A percentile compares a stretch with the other conserved stretches of the same genome.
These are phyloP conservation scores for Collybiopsis confluens DNA, from an alignment of 768 basidiomycete genomes.

Conservation along the genomic window DNA sequence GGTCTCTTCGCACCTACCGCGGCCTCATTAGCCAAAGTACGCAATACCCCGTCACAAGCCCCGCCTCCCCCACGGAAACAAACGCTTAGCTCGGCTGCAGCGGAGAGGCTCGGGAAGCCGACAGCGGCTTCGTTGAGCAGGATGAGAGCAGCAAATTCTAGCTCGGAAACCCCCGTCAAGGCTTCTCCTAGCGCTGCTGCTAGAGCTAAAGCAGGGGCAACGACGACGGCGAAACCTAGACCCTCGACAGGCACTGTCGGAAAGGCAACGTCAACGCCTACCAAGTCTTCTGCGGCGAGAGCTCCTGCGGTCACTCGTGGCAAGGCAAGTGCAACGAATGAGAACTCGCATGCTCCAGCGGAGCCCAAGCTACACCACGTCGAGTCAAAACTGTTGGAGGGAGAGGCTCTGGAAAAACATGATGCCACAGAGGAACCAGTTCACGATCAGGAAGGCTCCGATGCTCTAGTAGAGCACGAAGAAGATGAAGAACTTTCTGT, in stretches of 20 bases:
- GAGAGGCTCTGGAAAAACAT: background rate
- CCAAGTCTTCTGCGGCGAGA: background rate
- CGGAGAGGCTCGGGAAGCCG: slow-evolving; percentile 76
- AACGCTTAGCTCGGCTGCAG: slow-evolving; percentile 46
- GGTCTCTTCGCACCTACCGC: slow-evolving; percentile 81
- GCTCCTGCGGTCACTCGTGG: background rate
- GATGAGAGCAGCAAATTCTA: slow-evolving; percentile 38
- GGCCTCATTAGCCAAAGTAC: slow-evolving; percentile 69
- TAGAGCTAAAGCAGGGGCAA: slow-evolving; percentile 15
- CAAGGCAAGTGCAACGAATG: slow-evolving; percentile 6
- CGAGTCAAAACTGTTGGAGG: background rate
- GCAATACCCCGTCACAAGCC: slow-evolving; percentile 43
- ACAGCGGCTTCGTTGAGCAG: slow-evolving; percentile 69
- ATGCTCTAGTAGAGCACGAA: background rate
- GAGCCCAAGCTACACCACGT: background rate
- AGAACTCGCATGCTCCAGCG: slow-evolving; percentile 2
- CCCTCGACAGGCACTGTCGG: background rate
- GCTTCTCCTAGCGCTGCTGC: slow-evolving; percentile 14
- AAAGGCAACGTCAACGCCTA: background rate
- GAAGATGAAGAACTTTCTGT: background rate
- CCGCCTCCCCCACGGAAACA: slow-evolving; percentile 51
- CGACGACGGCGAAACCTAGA: slow-evolving; percentile 4
- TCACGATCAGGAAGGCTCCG: background rate
- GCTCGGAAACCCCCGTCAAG: slow-evolving; percentile 16
- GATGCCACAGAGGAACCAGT: background rate